Evolutionary conservation across 2,329 filamentous ascomycete genomes (phyloP).

Genomic region (Arachnomyces sp.): DNA sequence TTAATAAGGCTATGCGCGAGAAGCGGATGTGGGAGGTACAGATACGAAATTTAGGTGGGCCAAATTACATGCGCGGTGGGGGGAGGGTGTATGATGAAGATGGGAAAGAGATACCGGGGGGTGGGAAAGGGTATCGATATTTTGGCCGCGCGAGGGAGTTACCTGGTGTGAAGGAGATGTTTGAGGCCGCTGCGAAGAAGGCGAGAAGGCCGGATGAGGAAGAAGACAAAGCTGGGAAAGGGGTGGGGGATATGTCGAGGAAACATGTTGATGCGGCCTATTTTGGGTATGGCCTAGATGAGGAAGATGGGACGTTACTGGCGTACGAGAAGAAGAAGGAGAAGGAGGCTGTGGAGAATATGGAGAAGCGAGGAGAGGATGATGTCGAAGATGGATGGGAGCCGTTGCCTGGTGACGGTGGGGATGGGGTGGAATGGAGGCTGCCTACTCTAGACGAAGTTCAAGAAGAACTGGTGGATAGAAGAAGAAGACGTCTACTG

Average conservation of each 20-base stretch:
- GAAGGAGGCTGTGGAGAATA: slow-evolving; percentile 64
- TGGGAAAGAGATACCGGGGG: slow-evolving; percentile 60
- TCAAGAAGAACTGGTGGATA: slow-evolving; percentile 85
- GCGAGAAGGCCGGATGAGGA: slow-evolving; percentile 59
- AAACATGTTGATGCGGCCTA: slow-evolving; percentile 85
- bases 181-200: slow-evolving; percentile 64
- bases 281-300: slow-evolving; percentile 88
- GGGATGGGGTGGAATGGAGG: slow-evolving; percentile 74
- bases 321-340: slow-evolving; percentile 79
- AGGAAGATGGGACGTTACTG: slow-evolving; percentile 77
- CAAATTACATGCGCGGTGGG: slow-evolving; percentile 83
- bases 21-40: slow-evolving; percentile 99
- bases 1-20: slow-evolving; percentile 98
- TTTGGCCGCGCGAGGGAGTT: slow-evolving; percentile 86
- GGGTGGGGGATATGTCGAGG: slow-evolving; percentile 36
- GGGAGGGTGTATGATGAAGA: slow-evolving; percentile 66
- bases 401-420: slow-evolving; percentile 74
- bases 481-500: slow-evolving; percentile 72
- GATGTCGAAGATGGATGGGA: slow-evolving; percentile 67
- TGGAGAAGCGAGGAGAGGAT: slow-evolving; percentile 52
- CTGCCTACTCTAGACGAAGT: slow-evolving; percentile 84
- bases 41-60: slow-evolving; percentile 89
- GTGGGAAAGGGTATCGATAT: slow-evolving; percentile 87
- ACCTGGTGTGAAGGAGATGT: slow-evolving; percentile 92
- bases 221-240: slow-evolving; percentile 53